A percentile compares a stretch with the other conserved stretches of the same genome.
phyloP scores from a whole-genome alignment of 164 flowering plant genomes.

The Liquidambar formosana region DNA sequence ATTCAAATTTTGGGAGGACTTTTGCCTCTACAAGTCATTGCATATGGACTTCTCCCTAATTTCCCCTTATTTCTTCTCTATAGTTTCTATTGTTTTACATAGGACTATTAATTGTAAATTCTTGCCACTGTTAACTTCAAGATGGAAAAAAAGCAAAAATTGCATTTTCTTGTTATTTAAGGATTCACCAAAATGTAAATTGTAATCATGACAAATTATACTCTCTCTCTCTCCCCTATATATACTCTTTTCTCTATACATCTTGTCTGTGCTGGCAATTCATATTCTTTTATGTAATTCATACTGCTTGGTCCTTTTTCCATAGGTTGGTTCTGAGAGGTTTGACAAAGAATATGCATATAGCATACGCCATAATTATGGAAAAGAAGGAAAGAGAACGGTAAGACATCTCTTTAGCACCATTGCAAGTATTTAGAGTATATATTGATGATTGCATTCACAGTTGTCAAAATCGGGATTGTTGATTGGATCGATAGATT shows the following conservation, averaged over 20 bases:
- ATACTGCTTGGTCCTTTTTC: constrained; percentile 5
- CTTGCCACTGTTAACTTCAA: neutral
- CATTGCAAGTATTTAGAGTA: neutral
- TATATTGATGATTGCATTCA: neutral
- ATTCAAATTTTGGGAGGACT: too few species aligned
- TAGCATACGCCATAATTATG: constrained; percentile 86
- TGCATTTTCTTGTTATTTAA: neutral
- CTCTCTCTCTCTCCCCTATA: neutral
- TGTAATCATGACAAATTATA: too few species aligned
- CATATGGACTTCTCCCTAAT: too few species aligned
- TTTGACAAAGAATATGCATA: constrained; percentile 98
- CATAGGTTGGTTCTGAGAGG: constrained; percentile 86
- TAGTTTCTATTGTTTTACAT: neutral
- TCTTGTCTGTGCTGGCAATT: neutral
- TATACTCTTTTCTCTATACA: neutral
- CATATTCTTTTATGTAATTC: neutral
- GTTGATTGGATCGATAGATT: neutral
- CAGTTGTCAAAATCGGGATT: neutral
- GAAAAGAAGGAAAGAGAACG: constrained; percentile 91
- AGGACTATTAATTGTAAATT: neutral
- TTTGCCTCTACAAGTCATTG: too few species aligned
- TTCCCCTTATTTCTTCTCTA: neutral
- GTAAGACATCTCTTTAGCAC: constrained; percentile 41
- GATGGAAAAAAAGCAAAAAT: constrained; percentile 2
- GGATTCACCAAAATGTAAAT: too few species aligned